Evolutionary conservation across 1,139 yeast species (phyloP), one percentile per base, ranked within the genome.

Genomic region (Geotrichum siamense): DNA sequence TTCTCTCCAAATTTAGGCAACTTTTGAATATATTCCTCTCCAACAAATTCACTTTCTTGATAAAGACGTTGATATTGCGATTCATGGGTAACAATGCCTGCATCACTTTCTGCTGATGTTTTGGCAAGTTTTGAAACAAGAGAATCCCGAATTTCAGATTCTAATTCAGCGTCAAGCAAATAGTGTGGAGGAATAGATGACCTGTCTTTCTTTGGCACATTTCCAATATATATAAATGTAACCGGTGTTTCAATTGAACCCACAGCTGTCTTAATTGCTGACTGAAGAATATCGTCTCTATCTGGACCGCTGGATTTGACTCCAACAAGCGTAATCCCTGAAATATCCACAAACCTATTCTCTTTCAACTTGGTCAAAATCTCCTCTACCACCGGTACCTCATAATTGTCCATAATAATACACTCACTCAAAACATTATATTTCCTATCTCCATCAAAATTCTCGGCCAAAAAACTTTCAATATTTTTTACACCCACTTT

Each of bases 401-500:
- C 19, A 35, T 39, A 43, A n/a, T 27, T 23, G 16, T 29, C 10
- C 2, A 39, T 30, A 23, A 43, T 30, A 23, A 43, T 26, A 19
- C 34, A 20, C 5, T 39, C 43, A 4, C 26, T 27, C 2, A 43
- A 36, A 6, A 39, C 30, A 5, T 30, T 39, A 26, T 17, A 43
- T 8, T 32, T 26, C 9, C 8, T 22, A 8, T n/a, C 19, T 4
- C 17, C 17, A 13, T 22, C 38, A 4, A 39, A 8, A 29, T 34
- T 15, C 15, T 39, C 33, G 10, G 15, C 13, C 40, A 43, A 35
- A 15, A 28, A 43, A 10, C 30, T 27, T 12, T 43, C 33, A 5
- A 39, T 27, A 23, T 43, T 29, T 25, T 39, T 38, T 21, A 43
- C 38, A 12, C 47, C 43, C 5, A 43, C 40, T 5, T 28, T 22